Evolutionary conservation across 768 basidiomycete genomes (phyloP).

Genomic region (Vararia minispora): DNA sequence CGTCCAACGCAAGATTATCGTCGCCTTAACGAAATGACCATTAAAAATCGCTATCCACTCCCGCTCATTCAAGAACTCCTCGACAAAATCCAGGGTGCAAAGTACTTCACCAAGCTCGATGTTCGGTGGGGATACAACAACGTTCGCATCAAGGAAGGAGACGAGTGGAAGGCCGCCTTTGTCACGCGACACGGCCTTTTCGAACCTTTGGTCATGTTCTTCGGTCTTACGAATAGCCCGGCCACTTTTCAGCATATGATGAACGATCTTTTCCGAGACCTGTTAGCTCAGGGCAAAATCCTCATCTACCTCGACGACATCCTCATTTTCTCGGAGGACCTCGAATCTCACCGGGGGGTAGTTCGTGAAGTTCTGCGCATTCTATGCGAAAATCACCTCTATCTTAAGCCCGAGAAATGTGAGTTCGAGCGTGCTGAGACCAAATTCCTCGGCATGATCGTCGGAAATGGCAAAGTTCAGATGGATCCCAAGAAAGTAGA

Average conservation of each 20-base stretch:
- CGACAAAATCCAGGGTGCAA: conserved; percentile 14
- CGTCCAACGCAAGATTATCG: too few relatives aligned
- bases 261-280: conserved; percentile 14
- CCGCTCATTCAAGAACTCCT: conserved; percentile 23
- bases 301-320: conserved; percentile 15
- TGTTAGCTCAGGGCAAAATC: too few relatives aligned
- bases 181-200: conserved; percentile 24
- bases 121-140: conserved; percentile 21
- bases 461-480: conserved; percentile 17
- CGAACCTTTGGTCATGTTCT: conserved; percentile 31
- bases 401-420: conserved; percentile 9
- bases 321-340: conserved; percentile 15
- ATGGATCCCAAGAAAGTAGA: conserved; percentile 30
- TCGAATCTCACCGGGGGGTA: too few relatives aligned
- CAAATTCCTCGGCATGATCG: conserved; percentile 25
- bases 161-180: conserved; percentile 33
- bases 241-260: conserved; percentile 26
- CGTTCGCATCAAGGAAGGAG: conserved; percentile 26
- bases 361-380: too few relatives aligned
- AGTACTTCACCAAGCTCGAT: conserved; percentile 21
- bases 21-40: conserved; percentile 22
- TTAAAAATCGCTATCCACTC: conserved; percentile 24
- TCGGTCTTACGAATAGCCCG: conserved; percentile 24
- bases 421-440: conserved; percentile 13
- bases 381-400: not conserved